Base-by-base conservation (phyloP, 2,329 filamentous ascomycete species). In the Dactylellina sp. region DNA sequence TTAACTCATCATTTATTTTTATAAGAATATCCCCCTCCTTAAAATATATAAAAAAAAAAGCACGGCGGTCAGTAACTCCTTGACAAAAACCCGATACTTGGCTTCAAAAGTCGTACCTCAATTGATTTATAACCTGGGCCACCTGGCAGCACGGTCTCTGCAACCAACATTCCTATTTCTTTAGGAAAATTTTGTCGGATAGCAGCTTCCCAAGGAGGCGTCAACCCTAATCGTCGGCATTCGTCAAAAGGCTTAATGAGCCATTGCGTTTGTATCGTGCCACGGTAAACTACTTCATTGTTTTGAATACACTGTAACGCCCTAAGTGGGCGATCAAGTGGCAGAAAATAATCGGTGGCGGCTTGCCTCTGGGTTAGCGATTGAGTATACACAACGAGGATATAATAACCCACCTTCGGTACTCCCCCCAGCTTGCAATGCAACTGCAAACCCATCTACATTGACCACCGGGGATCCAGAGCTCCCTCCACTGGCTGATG, bases 401-500 rank as follows among this genome's bases (percentile, higher is more conserved):
- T 49, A 39, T 3, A 18, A 62, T 39, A 64, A 20, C 39, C 22
- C 22, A 72, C 94, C 94, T 80, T 99, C 95, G 28, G 92, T 91
- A 81, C 95, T 88, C 47, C 95, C 95, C 75, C 96, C 95, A 49
- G 95, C 95, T 82, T 99, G 95, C 47, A 99, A 83, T 40, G 95
- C 95, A 64, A 99, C 89, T 3, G 93, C 95, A 80, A 89, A 90
- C 9, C 95, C 95, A 81, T 97, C 92, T 74, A 97, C 91, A 82
- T 97, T 96, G 75, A 99, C 93, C 0, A 99, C 95, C 0, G 95
- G 95, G 88, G 91, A 96, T 75, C 95, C 95, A n/a, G 95, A 99
- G 83, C 92, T 97, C 77, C 95, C 95, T 77, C 95, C 95, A 81
- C 93, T 98, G 1, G 95, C 96, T 2, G 95, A 94, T 2, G 95